A percentile compares a stretch with the other conserved stretches of the same genome.
Evolutionary conservation across 2,329 filamentous ascomycete species (phyloP).

Genomic region (Penicillium fuscoglaucum): DNA sequence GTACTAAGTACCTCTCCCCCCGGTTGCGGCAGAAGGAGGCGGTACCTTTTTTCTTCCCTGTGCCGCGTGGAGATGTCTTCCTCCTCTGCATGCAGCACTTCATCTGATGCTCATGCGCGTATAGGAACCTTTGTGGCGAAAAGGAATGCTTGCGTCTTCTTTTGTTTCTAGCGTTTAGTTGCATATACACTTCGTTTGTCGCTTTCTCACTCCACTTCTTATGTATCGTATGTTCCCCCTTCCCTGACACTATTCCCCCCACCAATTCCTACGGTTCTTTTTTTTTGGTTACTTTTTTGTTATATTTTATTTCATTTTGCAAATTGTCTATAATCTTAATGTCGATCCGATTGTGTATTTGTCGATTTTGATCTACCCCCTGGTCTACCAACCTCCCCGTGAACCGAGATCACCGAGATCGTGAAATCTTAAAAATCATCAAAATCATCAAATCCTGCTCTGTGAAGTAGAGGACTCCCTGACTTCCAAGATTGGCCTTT

Average conservation of each 20-base stretch:
- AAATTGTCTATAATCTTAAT: slow-evolving; percentile 13
- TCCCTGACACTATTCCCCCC: slow-evolving; percentile 11
- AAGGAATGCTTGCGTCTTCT: slow-evolving; percentile 25
- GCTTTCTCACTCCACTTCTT: slow-evolving; percentile 18
- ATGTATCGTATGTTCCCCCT: slow-evolving; percentile 27
- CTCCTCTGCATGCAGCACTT: slow-evolving; percentile 10
- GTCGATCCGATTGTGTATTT: slow-evolving; percentile 3
- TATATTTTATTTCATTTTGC: slow-evolving; percentile 5
- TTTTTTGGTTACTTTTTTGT: slow-evolving; percentile 6
- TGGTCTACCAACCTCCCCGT: background rate
- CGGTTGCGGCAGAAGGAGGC: slow-evolving; percentile 15
- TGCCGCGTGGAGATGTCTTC: background rate
- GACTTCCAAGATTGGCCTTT: slow-evolving; percentile 1
- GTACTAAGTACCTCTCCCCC: slow-evolving; percentile 8
- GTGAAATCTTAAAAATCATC: background rate
- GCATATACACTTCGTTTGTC: slow-evolving; percentile 13
- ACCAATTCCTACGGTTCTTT: slow-evolving; percentile 7
- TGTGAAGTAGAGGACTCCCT: background rate
- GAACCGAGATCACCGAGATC: background rate
- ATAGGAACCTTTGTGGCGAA: slow-evolving; percentile 19
- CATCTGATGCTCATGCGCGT: background rate
- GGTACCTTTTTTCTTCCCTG: background rate
- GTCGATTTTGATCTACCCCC: slow-evolving; percentile 1
- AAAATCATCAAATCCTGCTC: slow-evolving; percentile 7
- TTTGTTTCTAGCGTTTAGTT: slow-evolving; percentile 12